Evolutionary conservation across 257 asterid species (phyloP).

Genomic region (Euphrasia confusa): DNA sequence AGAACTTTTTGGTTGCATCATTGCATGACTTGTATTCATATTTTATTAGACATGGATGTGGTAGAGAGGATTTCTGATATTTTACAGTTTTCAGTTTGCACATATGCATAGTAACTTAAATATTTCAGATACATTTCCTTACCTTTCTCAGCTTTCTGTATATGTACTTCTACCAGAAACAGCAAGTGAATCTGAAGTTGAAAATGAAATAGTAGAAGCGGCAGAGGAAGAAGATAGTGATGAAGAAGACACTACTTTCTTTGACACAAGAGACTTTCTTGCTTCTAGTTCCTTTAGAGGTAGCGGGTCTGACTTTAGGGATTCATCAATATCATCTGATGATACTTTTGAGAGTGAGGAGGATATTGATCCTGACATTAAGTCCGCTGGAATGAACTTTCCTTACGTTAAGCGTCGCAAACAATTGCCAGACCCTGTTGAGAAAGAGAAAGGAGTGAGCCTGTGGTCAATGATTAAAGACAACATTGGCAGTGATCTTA

Average conservation of each 20-base stretch:
- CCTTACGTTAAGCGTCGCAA: constrained; percentile 75
- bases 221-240: constrained; percentile 87
- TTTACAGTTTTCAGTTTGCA: not conserved
- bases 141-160: constrained; percentile 25
- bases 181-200: constrained; percentile 81
- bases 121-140: constrained; percentile 23
- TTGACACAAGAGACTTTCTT: constrained; percentile 85
- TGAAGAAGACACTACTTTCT: constrained; percentile 85
- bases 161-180: constrained; percentile 49
- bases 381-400: constrained; percentile 60
- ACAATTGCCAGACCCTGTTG: constrained; percentile 82
- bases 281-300: constrained; percentile 83
- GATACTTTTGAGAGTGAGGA: constrained; percentile 67
- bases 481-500: constrained; percentile 94
- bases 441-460: constrained; percentile 94
- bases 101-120: not conserved
- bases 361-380: constrained; percentile 54
- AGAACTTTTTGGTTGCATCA: not conserved
- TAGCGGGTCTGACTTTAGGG: constrained; percentile 65
- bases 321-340: constrained; percentile 64
- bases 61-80: not conserved
- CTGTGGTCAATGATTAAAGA: constrained; percentile 98
- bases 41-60: not conserved
- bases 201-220: constrained; percentile 74
- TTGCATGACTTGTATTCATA: not conserved